These are phyloP conservation scores for Taphrina communis DNA, from an alignment of 1,139 yeast species.

Conservation along the genomic window DNA sequence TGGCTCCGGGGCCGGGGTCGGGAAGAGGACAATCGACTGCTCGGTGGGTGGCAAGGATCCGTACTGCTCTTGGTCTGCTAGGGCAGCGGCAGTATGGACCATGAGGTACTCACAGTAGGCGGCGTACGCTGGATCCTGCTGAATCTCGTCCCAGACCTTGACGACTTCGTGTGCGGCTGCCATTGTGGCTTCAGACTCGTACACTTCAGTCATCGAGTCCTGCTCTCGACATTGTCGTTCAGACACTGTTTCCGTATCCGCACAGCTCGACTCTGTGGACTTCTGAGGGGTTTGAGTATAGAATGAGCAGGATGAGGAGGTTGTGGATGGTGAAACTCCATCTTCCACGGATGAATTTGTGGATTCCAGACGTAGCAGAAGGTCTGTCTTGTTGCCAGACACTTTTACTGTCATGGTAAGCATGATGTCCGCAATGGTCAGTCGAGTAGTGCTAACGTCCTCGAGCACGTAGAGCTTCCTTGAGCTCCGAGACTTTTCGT, in stretches of 20 bases:
- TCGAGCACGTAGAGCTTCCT: slow-evolving; percentile 16
- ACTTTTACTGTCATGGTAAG: slow-evolving; percentile 7
- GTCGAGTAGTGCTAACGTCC: neutral
- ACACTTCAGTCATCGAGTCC: neutral
- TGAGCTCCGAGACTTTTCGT: slow-evolving; percentile 5
- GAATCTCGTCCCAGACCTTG: slow-evolving; percentile 12
- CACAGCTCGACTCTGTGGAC: neutral
- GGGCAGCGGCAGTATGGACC: neutral
- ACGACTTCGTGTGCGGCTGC: neutral
- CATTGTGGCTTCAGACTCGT: neutral
- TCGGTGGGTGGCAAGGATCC: neutral
- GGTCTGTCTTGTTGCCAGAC: slow-evolving; percentile 12
- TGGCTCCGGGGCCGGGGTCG: neutral
- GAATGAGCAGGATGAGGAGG: neutral
- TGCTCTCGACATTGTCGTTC: neutral
- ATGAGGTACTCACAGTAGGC: slow-evolving; percentile 7
- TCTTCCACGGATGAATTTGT: neutral
- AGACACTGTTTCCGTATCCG: neutral
- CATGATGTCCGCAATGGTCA: neutral
- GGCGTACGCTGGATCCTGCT: slow-evolving; percentile 11
- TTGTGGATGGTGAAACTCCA: neutral
- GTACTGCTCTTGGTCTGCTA: neutral
- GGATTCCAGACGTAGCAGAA: neutral
- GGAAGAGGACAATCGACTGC: neutral
- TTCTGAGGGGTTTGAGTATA: neutral